A percentile compares a stretch with the other conserved stretches of the same genome.
Evolutionary conservation across 768 basidiomycete genomes (phyloP).

Genomic region (Termitomyces sp.): DNA sequence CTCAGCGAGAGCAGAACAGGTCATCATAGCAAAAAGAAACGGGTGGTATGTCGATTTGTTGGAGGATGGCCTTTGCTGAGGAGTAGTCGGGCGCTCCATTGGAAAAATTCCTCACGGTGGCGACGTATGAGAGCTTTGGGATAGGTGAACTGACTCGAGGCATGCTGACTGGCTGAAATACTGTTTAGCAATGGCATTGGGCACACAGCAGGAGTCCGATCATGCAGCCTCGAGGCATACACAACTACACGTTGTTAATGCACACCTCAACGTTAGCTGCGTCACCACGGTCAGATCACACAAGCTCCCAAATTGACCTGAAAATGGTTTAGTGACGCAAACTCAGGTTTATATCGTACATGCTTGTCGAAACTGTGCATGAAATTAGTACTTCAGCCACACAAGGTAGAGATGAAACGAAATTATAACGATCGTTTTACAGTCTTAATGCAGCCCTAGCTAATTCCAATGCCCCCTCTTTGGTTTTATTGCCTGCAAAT

Average conservation of each 20-base stretch:
- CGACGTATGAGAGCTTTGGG: neutral
- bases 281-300: too few species aligned
- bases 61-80: constrained; percentile 29
- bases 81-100: constrained; percentile 8
- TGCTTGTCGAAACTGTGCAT: too few species aligned
- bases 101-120: neutral
- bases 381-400: neutral
- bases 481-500: constrained; percentile 78
- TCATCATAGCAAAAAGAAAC: constrained; percentile 60
- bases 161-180: constrained; percentile 6
- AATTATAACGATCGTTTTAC: constrained; percentile 14
- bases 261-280: too few species aligned
- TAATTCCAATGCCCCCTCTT: constrained; percentile 80
- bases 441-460: constrained; percentile 62
- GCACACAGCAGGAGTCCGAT: neutral
- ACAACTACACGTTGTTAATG: too few species aligned
- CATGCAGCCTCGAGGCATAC: too few species aligned
- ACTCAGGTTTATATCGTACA: too few species aligned
- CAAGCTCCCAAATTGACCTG: too few species aligned
- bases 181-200: neutral
- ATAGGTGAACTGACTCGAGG: neutral
- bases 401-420: constrained; percentile 4
- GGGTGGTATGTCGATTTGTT: constrained; percentile 57
- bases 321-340: too few species aligned
- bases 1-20: constrained; percentile 65